These are phyloP conservation scores for Lentinula guzmanii DNA, from an alignment of 768 basidiomycete species.

Conservation along the genomic window DNA sequence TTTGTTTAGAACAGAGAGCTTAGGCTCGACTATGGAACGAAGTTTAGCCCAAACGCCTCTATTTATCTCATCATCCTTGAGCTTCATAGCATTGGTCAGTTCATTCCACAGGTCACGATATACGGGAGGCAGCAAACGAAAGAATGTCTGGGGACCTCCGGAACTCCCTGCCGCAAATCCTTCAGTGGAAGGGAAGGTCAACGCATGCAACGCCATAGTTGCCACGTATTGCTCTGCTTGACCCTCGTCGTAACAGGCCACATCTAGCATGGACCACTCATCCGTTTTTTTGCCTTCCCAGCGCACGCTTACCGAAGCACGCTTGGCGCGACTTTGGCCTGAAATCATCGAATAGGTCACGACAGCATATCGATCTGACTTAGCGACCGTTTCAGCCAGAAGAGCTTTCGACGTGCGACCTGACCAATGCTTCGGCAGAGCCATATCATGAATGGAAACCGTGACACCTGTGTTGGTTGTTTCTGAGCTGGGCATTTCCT, in stretches of 20 bases:
- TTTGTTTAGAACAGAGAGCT: constrained; percentile 38
- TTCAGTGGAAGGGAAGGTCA: constrained; percentile 57
- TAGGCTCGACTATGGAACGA: constrained; percentile 56
- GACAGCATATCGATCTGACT: constrained; percentile 69
- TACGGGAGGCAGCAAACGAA: constrained; percentile 71
- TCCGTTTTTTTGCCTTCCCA: constrained; percentile 60
- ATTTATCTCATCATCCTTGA: constrained; percentile 57
- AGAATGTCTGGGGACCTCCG: constrained; percentile 52
- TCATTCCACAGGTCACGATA: constrained; percentile 94
- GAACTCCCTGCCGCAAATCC: constrained; percentile 57
- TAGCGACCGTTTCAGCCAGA: constrained; percentile 62
- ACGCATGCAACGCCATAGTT: constrained; percentile 74
- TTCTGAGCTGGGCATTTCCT: constrained; percentile 53
- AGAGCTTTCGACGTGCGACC: constrained; percentile 75
- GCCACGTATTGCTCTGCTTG: constrained; percentile 93
- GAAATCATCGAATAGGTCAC: constrained; percentile 64
- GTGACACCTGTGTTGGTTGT: constrained; percentile 49
- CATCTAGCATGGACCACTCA: constrained; percentile 78
- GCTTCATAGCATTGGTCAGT: constrained; percentile 60
- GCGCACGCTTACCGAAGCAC: constrained; percentile 64
- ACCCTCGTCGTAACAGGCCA: constrained; percentile 68
- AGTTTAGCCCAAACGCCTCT: constrained; percentile 67
- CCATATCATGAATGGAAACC: constrained; percentile 62
- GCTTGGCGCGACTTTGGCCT: constrained; percentile 65
- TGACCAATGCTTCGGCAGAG: constrained; percentile 78